Evolutionary conservation across 1,284 basidiomycete genomes (phyloP), one percentile per base, ranked within the genome.

Genomic region (Golubevia pallescens): DNA sequence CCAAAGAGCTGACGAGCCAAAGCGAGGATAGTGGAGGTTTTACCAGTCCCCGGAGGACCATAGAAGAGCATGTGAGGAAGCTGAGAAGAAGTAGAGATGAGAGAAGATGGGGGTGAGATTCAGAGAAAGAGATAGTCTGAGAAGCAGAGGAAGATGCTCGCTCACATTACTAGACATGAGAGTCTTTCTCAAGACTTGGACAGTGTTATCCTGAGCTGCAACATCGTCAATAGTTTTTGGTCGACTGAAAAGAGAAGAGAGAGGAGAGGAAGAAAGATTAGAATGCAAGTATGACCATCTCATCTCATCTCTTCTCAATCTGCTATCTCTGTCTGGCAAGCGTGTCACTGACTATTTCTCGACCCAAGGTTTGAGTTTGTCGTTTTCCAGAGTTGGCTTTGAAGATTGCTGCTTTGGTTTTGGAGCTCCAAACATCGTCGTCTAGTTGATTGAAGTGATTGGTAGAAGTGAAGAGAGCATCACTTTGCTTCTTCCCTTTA

Each of bases 41-140:
- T 99, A 59, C 97, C 97, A 5, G 97, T 99, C 32, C 97, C 97
- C 7, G 97, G 97, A 19, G 97, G 97, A 0, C 97, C 97, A 77
- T 99, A 99, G 88, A 99, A 99, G 60, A 99, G 89, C 96, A 99
- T 99, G 84, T 99, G 97, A 1, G 97, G 96, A 57, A 99, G 89
- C 96, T 99, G 84, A 52, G 34, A 54, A 53, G 28, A 48, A 6
- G 28, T 13, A 7, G 24, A 21, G 58, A 59, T 21, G 21, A 6
- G 6, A 34, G 19, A 21, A 34, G 32, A 34, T 24, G 42, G 54
- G 62, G 55, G 32, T 24, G 24, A 32, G n/a, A n/a, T n/a, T n/a
- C n/a, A n/a, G 55, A 0, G 24, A 13, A 8, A n/a, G 19, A 21
- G 20, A 21, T 5, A 20, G 34, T 6, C 4, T 34, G 19, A 60